Evolutionary conservation across 1,139 yeast genomes (phyloP).

Genomic region (Blastobotrys apis): DNA sequence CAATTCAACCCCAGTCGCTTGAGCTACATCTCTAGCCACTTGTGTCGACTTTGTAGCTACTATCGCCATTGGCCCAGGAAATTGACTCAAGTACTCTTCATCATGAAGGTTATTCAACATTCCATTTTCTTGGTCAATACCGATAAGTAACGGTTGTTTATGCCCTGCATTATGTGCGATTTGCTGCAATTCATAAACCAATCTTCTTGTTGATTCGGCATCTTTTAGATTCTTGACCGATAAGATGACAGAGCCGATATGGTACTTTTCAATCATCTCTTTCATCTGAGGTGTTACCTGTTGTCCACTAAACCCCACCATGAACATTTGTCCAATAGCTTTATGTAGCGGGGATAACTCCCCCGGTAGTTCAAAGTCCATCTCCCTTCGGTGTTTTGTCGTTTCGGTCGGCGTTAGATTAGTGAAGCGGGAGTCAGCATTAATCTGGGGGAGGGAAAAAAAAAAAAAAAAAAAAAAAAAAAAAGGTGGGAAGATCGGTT

Average conservation of each 20-base stretch:
- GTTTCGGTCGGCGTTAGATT: too few relatives aligned
- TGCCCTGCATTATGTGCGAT: conserved; percentile 54
- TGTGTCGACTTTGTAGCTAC: conserved; percentile 50
- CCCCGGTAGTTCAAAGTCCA: conserved; percentile 23
- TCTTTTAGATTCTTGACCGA: conserved; percentile 49
- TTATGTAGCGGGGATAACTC: conserved; percentile 25
- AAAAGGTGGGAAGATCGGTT: too few relatives aligned
- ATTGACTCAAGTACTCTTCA: conserved; percentile 50
- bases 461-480: too few relatives aligned
- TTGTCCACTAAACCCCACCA: conserved; percentile 62
- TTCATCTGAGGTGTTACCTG: conserved; percentile 54
- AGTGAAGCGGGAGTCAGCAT: too few relatives aligned
- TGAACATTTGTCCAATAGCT: conserved; percentile 50
- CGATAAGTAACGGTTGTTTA: conserved; percentile 47
- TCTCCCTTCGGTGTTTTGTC: neutral
- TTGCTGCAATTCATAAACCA: conserved; percentile 52
- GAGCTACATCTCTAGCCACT: conserved; percentile 50
- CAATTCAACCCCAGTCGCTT: conserved; percentile 54
- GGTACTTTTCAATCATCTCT: conserved; percentile 51
- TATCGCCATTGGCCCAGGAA: conserved; percentile 64
- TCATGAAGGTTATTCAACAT: conserved; percentile 55
- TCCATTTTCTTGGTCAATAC: conserved; percentile 47
- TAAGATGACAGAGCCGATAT: conserved; percentile 55
- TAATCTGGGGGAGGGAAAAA: neutral
- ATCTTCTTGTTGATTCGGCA: conserved; percentile 48